Conservation (phyloP, 495 filamentous ascomycete genomes). For the Aspergillus haitiensis region DNA sequence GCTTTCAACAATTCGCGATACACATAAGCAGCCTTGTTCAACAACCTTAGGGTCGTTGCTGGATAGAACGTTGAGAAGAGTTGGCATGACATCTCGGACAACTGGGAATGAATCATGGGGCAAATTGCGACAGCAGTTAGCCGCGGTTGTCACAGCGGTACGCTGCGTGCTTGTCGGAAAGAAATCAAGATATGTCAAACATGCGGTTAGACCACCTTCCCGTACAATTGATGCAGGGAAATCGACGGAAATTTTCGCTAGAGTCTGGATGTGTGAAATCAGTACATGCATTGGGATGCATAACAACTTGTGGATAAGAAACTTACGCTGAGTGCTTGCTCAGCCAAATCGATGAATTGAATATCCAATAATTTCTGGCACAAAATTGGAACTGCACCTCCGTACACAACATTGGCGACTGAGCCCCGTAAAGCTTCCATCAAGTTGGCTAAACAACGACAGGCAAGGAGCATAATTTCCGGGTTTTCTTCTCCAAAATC, state of each 20-base stretch:
- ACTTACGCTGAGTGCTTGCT: conserved; percentile 88
- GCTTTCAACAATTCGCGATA: conserved; percentile 95
- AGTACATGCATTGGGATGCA: conserved; percentile 13
- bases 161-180: conserved; percentile 97
- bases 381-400: conserved; percentile 88
- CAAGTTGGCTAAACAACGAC: conserved; percentile 91
- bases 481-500: conserved; percentile 88
- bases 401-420: conserved; percentile 93
- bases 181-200: conserved; percentile 92
- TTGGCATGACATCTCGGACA: conserved; percentile 93
- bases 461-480: conserved; percentile 97
- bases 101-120: conserved; percentile 88
- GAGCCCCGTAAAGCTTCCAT: conserved; percentile 96
- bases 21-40: conserved; percentile 93
- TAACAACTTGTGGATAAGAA: background rate
- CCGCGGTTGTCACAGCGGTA: conserved; percentile 93
- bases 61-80: conserved; percentile 79
- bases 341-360: conserved; percentile 93
- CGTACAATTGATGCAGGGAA: conserved; percentile 95
- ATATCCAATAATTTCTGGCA: conserved; percentile 95
- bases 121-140: conserved; percentile 96
- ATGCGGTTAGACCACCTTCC: conserved; percentile 92
- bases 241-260: conserved; percentile 96
- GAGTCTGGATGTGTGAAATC: conserved; percentile 53
- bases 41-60: conserved; percentile 96